Conservation (phyloP, 495 filamentous ascomycete species). For the Xylaria nigripes region DNA sequence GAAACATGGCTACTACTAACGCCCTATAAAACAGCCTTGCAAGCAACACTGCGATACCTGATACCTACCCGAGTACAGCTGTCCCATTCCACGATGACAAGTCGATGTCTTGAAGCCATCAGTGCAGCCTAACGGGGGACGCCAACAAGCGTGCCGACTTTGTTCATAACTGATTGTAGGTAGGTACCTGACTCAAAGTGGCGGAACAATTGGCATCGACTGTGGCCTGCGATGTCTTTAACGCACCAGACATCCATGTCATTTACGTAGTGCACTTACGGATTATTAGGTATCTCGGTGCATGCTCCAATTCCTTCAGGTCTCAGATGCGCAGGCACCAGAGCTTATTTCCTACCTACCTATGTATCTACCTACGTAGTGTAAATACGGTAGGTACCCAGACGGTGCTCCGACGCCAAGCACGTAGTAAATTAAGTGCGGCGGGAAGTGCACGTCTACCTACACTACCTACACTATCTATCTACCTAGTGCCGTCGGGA, state of each 20-base stretch:
- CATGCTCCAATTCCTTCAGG: not conserved
- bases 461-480: no score
- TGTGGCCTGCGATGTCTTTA: no score
- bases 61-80: not conserved
- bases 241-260: no score
- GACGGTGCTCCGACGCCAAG: no score
- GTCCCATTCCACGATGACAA: not conserved
- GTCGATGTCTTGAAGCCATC: not conserved
- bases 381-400: no score
- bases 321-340: not conserved
- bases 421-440: not conserved
- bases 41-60: not conserved
- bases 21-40: not conserved
- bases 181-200: not conserved
- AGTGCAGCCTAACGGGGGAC: not conserved
- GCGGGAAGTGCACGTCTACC: not conserved
- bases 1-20: not conserved
- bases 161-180: no score
- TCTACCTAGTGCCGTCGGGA: no score
- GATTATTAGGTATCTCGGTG: no score
- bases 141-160: not conserved
- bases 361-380: no score
- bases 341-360: no score
- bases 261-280: no score
- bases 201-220: not conserved